These are phyloP conservation scores for Arthrocladium fulminans DNA, from an alignment of 2,329 filamentous ascomycete species.

Conservation along the genomic window DNA sequence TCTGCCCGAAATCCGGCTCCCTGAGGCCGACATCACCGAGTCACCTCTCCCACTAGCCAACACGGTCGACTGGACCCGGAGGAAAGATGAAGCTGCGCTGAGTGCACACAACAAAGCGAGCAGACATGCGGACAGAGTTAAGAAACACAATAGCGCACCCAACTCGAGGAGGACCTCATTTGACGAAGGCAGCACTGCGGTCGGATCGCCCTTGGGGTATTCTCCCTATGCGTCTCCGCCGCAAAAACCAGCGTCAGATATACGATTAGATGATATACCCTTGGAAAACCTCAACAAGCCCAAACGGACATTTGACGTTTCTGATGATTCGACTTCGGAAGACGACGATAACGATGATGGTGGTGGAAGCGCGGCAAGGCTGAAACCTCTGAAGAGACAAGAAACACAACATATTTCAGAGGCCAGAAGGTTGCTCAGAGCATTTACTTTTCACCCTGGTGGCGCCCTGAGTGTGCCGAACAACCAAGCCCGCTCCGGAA, in stretches of 20 bases:
- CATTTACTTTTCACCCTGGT: background rate
- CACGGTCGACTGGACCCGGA: background rate
- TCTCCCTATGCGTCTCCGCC: background rate
- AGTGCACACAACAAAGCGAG: background rate
- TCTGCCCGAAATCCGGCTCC: background rate
- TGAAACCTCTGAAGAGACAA: background rate
- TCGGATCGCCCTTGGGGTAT: background rate
- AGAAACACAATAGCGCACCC: slow-evolving; percentile 2
- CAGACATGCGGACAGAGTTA: slow-evolving; percentile 1
- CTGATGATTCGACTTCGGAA: background rate
- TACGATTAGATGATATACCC: background rate
- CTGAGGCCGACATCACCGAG: background rate
- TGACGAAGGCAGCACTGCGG: background rate
- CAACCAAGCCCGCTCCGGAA: background rate
- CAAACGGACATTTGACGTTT: background rate
- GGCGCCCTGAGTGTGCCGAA: background rate
- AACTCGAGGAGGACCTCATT: slow-evolving; percentile 1
- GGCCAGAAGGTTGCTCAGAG: background rate
- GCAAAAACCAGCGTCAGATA: background rate
- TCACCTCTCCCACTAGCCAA: background rate
- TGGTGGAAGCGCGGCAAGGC: background rate
- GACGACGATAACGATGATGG: background rate
- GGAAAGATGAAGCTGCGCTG: slow-evolving; percentile 1
- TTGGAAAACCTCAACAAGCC: background rate
- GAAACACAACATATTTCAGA: slow-evolving; percentile 1